Percentiles rank a stretch among this genome's conserved stretches.
phyloP scores from a whole-genome alignment of 208 protist species.

The Trypanosoma grayi region DNA sequence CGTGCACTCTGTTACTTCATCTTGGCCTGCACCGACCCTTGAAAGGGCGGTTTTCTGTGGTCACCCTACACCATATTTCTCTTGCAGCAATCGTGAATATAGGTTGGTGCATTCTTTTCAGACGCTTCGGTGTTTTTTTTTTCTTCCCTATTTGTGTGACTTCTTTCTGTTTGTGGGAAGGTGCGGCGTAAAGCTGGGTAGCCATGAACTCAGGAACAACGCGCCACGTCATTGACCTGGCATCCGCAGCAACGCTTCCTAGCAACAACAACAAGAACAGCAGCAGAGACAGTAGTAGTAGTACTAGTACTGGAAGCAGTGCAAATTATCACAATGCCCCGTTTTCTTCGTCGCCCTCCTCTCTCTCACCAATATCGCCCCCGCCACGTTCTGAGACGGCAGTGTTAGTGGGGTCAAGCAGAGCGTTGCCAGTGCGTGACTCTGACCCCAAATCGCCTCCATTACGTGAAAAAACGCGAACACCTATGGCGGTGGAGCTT shows the following conservation, averaged over 20 bases:
- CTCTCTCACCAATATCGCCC: neutral
- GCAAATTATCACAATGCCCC: neutral
- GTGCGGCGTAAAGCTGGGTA: neutral
- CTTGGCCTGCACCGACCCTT: too few relatives aligned
- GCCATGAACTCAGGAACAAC: neutral
- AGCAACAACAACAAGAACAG: neutral
- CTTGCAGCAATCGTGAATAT: too few relatives aligned
- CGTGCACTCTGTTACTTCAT: too few relatives aligned
- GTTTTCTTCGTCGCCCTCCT: neutral
- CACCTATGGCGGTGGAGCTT: neutral
- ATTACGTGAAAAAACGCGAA: conserved; percentile 12
- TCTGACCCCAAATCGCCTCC: conserved; percentile 13
- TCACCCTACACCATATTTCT: too few relatives aligned
- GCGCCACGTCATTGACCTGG: neutral
- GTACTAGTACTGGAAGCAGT: neutral
- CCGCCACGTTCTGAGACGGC: neutral
- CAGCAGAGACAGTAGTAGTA: neutral
- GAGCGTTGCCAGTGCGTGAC: neutral
- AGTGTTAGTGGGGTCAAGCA: neutral
- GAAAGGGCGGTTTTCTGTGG: too few relatives aligned
- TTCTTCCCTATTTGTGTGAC: neutral
- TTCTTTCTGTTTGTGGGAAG: conserved; percentile 11
- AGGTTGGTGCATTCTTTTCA: too few relatives aligned
- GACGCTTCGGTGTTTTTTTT: neutral
- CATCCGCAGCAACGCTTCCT: too few relatives aligned